Base-by-base conservation (phyloP, 73 alveolate species). In the Symbiodinium natans region DNA sequence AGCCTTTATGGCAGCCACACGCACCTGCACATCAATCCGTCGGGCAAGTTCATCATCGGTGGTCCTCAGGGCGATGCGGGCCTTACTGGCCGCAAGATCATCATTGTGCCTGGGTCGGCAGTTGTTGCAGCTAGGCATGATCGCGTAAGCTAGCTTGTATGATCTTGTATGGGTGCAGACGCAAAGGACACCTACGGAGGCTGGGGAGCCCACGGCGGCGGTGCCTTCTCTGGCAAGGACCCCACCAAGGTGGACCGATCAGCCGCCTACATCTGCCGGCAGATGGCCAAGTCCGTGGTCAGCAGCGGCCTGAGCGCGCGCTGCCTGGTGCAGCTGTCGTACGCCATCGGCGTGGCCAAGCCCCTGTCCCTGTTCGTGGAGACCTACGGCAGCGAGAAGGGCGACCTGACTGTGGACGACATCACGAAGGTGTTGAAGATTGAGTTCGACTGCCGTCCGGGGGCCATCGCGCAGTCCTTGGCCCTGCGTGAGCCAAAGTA, bases 11-110 rank as follows among this genome's bases (percentile, higher is more conserved):
- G 93, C 97, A 99, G 97, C 85, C 99, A 99, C 88, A 99, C 99
- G 75, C 86, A 99, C 99, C 82, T 99, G 87, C 99, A 99, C 98
- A 36, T 99, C 99, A 99, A 99, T 99, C 99, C 99, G 99, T 83
- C 99, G 89, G 99, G 99, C 99, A 99, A 99, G 71, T 99, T 99
- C 99, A 99, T 99, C 52, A 99, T 99, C 41, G 99, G 99, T 21
- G 99, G 99, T 23, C 99, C 99, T n/a, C 99, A 99, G 68, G 99
- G 99, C 9, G 99, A 99, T 92, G 99, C 99, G 5, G 99, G 99
- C 59, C 99, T 99, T 83, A 99, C 99, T 10, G 99, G 99, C 93
- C 97, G 93, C 36, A 86, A 86, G 94, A 75, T 75, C 90, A 99
- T 99, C 90, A 99, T 99, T 39, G 68, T 52, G 13, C 21, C 27